Conservation (phyloP, 2,329 filamentous ascomycete genomes). For the Zymoseptoria passerinii region DNA sequence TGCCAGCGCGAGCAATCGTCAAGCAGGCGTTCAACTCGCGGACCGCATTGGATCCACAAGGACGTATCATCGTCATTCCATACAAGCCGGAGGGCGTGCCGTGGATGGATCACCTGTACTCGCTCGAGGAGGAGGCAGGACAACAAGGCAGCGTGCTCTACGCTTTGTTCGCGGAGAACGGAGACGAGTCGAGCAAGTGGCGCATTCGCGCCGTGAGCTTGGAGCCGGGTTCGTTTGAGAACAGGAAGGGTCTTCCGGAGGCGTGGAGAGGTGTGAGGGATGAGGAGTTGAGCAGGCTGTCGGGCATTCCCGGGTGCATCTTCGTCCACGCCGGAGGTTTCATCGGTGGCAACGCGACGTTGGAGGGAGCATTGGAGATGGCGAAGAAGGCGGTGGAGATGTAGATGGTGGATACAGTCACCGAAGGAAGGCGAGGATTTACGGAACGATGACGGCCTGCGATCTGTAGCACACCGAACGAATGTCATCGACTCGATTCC, state of each 20-base stretch:
- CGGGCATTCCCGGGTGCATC: constrained; percentile 64
- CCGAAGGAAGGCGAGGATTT: too few relatives aligned
- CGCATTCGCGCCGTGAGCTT: constrained; percentile 87
- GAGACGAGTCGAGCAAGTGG: constrained; percentile 72
- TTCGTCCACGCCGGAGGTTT: constrained; percentile 95
- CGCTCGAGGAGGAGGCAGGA: constrained; percentile 58
- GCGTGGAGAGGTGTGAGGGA: constrained; percentile 88
- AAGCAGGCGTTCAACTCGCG: constrained; percentile 65
- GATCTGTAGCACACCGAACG: too few relatives aligned
- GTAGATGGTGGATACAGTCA: constrained; percentile 9
- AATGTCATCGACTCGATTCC: not conserved
- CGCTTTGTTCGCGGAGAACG: constrained; percentile 82
- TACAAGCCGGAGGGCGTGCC: constrained; percentile 62
- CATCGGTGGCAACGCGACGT: constrained; percentile 90
- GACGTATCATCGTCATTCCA: constrained; percentile 69
- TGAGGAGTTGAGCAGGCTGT: constrained; percentile 66
- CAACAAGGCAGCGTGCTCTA: constrained; percentile 58
- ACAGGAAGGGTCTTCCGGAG: constrained; percentile 83
- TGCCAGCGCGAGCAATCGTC: constrained; percentile 77
- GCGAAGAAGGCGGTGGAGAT: constrained; percentile 61
- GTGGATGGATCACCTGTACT: constrained; percentile 95
- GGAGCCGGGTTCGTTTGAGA: constrained; percentile 77
- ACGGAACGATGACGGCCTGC: too few relatives aligned
- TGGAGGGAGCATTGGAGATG: constrained; percentile 81
- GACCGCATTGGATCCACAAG: constrained; percentile 58